These are phyloP conservation scores for Apocynum venetum DNA, from an alignment of 257 asterid species.

Conservation along the genomic window DNA sequence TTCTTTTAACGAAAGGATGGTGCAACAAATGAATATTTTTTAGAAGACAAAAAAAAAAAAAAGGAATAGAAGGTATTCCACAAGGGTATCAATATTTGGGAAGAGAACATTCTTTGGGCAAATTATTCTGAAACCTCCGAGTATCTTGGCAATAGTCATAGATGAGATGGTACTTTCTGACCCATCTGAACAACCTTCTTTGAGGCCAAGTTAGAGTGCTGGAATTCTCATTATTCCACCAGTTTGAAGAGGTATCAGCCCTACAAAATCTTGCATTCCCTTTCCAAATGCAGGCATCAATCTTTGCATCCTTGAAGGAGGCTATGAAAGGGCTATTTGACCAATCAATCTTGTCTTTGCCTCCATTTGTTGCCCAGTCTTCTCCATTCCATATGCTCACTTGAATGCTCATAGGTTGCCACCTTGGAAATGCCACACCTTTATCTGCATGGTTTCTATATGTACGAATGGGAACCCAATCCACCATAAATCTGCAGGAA, in stretches of 20 bases:
- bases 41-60: not conserved
- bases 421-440: conserved; percentile 60
- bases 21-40: not conserved
- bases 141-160: conserved; percentile 78
- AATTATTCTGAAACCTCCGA: conserved; percentile 48
- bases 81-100: conserved; percentile 46
- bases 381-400: conserved; percentile 67
- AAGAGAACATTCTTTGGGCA: conserved; percentile 74
- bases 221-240: conserved; percentile 63
- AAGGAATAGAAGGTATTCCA: too few relatives aligned
- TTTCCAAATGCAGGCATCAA: conserved; percentile 78
- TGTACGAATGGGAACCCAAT: conserved; percentile 83
- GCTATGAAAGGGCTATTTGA: conserved; percentile 59
- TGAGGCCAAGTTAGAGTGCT: conserved; percentile 51
- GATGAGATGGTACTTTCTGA: conserved; percentile 41
- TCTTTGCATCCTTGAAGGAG: conserved; percentile 39
- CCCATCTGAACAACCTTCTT: conserved; percentile 70
- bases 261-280: conserved; percentile 44
- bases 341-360: conserved; percentile 62
- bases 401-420: conserved; percentile 57
- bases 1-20: not conserved
- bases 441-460: conserved; percentile 70
- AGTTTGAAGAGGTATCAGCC: conserved; percentile 37
- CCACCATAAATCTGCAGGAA: conserved; percentile 74
- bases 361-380: conserved; percentile 81